Base-by-base conservation (phyloP, 2,329 filamentous ascomycete genomes). In the Corinectria fuckeliana region DNA sequence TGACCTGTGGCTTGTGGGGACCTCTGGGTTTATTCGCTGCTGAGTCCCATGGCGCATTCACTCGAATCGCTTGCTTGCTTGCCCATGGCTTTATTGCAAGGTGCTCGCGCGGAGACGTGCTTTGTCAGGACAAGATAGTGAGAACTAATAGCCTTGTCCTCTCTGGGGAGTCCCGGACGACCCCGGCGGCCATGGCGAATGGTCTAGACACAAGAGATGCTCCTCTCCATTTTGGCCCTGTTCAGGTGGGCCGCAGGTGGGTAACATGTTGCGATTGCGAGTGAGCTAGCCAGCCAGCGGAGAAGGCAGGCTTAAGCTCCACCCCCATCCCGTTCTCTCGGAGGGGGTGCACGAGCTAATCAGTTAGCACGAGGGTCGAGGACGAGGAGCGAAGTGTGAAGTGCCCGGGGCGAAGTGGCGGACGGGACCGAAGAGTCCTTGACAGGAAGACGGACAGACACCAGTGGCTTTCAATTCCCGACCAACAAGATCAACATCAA, bases 141-240 rank as follows among this genome's bases (percentile, higher is more conserved):
- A 51, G 32, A 20, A 58, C 21, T 26, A 45, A 21, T n/a, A n/a
- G 3, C 30, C n/a, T 47, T 45, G 32, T 9, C 11, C 9, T 36
- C n/a, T 9, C n/a, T n/a, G 32, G 7, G 32, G n/a, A 36, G 32
- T 36, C 7, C 32, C 32, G 18, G n/a, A n/a, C 7, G 18, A n/a
- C 30, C 38, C 25, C 14, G 34, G 39, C 38, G 50, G 56, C n/a
- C 16, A 50, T 39, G 18, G 49, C 56, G 56, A 58, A 39, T 49
- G 32, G 52, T 20, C 48, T 52, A 60, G 58, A 54, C 25, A 23
- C 42, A 47, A 44, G 30, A 56, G n/a, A n/a, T n/a, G n/a, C n/a
- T 47, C 28, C 10, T 42, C 45, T 60, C 30, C 50, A 47, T 50
- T 45, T 58, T 36, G 50, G 39, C 30, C 32, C 32, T 32, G 50